These are phyloP conservation scores for Trametes punicea DNA, from an alignment of 768 basidiomycete species.

Conservation along the genomic window DNA sequence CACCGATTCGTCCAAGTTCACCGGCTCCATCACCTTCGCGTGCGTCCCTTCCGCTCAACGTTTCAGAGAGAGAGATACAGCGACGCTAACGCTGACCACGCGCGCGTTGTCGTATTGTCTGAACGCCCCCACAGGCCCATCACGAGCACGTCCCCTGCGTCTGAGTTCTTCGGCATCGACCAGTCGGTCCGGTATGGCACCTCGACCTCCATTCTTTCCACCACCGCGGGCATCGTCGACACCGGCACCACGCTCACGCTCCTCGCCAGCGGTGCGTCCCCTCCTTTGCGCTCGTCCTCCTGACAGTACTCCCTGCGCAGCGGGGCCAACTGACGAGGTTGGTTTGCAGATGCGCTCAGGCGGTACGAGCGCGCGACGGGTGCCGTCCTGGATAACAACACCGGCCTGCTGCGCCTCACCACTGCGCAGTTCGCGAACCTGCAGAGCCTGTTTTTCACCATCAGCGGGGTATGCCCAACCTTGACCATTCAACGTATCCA, in stretches of 20 bases:
- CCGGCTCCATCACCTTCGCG: slow-evolving; percentile 29
- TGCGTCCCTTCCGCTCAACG: slow-evolving; percentile 1
- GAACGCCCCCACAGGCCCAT: slow-evolving; percentile 22
- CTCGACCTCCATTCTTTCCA: slow-evolving; percentile 12
- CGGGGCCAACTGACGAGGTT: not conserved
- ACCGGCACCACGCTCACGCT: slow-evolving; percentile 27
- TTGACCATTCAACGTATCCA: not conserved
- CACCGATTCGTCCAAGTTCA: slow-evolving; percentile 28
- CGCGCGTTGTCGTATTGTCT: not conserved
- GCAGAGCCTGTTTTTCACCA: slow-evolving; percentile 32
- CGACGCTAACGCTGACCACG: not conserved
- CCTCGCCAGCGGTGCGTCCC: slow-evolving; percentile 14
- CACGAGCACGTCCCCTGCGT: slow-evolving; percentile 33
- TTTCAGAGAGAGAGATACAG: slow-evolving; percentile 27
- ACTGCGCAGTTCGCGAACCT: slow-evolving; percentile 29
- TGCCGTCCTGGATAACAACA: slow-evolving; percentile 28
- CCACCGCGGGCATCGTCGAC: slow-evolving; percentile 29
- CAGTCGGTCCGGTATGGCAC: slow-evolving; percentile 30
- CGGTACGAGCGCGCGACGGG: slow-evolving; percentile 32
- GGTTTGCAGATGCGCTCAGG: slow-evolving; percentile 29
- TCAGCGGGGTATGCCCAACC: slow-evolving; percentile 25
- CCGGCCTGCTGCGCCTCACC: slow-evolving; percentile 32
- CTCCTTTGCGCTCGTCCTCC: not conserved
- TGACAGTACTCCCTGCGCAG: not conserved
- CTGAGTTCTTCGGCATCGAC: slow-evolving; percentile 35